These are phyloP conservation scores for Colletotrichum noveboracense DNA, from an alignment of 2,329 filamentous ascomycete genomes.

Conservation along the genomic window DNA sequence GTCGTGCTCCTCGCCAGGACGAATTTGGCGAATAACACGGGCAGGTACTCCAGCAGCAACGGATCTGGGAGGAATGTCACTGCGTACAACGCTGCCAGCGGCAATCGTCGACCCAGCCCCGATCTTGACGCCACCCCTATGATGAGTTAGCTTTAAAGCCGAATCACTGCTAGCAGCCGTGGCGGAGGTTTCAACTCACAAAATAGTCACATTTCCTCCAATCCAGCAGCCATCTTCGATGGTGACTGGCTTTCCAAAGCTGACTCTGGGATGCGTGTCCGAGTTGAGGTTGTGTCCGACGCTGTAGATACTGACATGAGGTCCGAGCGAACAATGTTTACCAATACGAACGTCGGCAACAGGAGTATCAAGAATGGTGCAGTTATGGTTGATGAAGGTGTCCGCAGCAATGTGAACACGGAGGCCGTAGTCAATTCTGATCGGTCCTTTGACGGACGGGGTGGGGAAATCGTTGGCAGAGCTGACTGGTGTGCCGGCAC, in stretches of 20 bases:
- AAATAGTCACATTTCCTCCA: slow-evolving; percentile 36
- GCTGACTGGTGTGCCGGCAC: background rate
- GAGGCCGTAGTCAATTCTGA: slow-evolving; percentile 37
- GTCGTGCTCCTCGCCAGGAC: background rate
- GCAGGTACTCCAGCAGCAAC: slow-evolving; percentile 31
- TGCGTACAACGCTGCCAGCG: slow-evolving; percentile 31
- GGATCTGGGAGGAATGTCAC: slow-evolving; percentile 28
- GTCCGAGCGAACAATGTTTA: slow-evolving; percentile 33
- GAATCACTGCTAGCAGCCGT: background rate
- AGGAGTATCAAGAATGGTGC: slow-evolving; percentile 38
- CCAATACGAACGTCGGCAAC: slow-evolving; percentile 38
- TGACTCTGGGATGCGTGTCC: slow-evolving; percentile 25
- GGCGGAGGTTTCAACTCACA: slow-evolving; percentile 26
- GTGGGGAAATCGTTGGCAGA: background rate
- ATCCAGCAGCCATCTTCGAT: slow-evolving; percentile 46
- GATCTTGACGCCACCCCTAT: slow-evolving; percentile 28
- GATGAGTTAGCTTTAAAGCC: background rate
- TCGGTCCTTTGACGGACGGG: slow-evolving; percentile 30
- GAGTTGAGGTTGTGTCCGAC: slow-evolving; percentile 31
- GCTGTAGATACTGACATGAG: slow-evolving; percentile 33
- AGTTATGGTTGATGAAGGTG: slow-evolving; percentile 37
- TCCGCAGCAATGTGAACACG: slow-evolving; percentile 33
- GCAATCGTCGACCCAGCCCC: slow-evolving; percentile 33
- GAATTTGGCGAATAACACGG: background rate
- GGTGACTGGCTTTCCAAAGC: slow-evolving; percentile 33